A percentile compares a stretch with the other conserved stretches of the same genome.
Evolutionary conservation across 164 flowering plant species (phyloP).

Genomic region (Sextonia rubra): DNA sequence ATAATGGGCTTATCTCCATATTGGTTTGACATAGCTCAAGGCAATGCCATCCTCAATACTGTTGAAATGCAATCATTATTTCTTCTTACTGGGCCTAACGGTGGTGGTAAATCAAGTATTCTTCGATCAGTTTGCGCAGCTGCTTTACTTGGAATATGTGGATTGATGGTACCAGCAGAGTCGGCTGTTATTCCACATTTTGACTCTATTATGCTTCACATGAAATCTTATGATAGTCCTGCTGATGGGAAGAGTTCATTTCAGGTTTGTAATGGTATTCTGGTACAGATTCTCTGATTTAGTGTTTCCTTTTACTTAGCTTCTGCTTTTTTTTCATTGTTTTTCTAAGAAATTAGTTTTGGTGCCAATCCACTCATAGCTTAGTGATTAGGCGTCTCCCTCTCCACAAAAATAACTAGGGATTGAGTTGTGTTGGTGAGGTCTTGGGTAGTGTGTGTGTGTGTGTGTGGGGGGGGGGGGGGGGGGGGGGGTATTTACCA

Average conservation of each 20-base stretch:
- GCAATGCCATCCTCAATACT: slow-evolving; percentile 67
- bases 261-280: slow-evolving; percentile 47
- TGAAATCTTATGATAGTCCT: slow-evolving; percentile 98
- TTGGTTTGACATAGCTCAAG: slow-evolving; percentile 90
- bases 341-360: too few relatives aligned
- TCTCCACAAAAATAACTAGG: too few relatives aligned
- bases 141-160: slow-evolving; percentile 89
- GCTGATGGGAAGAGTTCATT: slow-evolving; percentile 97
- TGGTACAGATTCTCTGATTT: background rate
- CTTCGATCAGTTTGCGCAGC: slow-evolving; percentile 94
- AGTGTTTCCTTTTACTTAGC: background rate
- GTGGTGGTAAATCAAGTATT: slow-evolving; percentile 98
- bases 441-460: too few relatives aligned
- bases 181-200: slow-evolving; percentile 86
- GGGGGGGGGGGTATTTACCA: too few relatives aligned
- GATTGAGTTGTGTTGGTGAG: too few relatives aligned
- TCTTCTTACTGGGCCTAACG: slow-evolving; percentile 97
- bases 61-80: slow-evolving; percentile 82
- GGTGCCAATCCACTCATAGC: too few relatives aligned
- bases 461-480: too few relatives aligned
- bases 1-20: slow-evolving; percentile 77
- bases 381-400: too few relatives aligned
- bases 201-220: slow-evolving; percentile 93
- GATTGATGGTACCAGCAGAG: slow-evolving; percentile 94
- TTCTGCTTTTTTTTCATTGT: too few relatives aligned